Evolutionary conservation across 2,329 filamentous ascomycete species (phyloP), one percentile per base, ranked within the genome.

Genomic region (Penicillium freii): DNA sequence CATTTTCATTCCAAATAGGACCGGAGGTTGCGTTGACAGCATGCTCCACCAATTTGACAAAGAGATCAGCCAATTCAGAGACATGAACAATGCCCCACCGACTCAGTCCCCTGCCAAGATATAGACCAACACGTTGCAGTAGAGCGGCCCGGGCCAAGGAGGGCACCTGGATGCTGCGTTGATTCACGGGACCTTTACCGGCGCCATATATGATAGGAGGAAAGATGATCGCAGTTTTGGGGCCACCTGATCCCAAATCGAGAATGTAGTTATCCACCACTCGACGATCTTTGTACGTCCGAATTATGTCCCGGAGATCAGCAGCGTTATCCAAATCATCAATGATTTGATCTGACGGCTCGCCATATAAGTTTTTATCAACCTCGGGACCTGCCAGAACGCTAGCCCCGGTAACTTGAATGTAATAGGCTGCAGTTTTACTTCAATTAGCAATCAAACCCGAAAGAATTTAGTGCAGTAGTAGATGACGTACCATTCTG

Each of bases 241-340:
- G 31, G 31, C 31, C 31, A 33, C 5, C 66, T 4, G 71, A 70
- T 6, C 73, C 75, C 0, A 80, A 76, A 0, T 70, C 76, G 0
- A 87, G 74, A 23, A 91, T 81, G 33, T 89, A 79, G 68, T 85
- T 83, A 70, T 92, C 89, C 4, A 89, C 82, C 60, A 85, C 77
- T 25, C 87, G 82, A 72, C 91, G 88, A 25, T 78, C 63, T 82
- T 72, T 57, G n/a, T 64, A 72, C 21, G 66, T 46, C 31, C 69
- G 66, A 9, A 75, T 73, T 7, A 75, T 63, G n/a, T 67, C 65
- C 2, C 63, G 69, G 31, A 77, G 59, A 50, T 75, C 71, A 9
- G 57, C 45, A 21, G 65, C 63, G 42, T 71, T 71, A 5, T 61
- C 57, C 0, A 77, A 53, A 58, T 79, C 78, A 44, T 78, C 71